Conservation (phyloP, 495 filamentous ascomycete species). For the Lasiosphaeris hirsuta region DNA sequence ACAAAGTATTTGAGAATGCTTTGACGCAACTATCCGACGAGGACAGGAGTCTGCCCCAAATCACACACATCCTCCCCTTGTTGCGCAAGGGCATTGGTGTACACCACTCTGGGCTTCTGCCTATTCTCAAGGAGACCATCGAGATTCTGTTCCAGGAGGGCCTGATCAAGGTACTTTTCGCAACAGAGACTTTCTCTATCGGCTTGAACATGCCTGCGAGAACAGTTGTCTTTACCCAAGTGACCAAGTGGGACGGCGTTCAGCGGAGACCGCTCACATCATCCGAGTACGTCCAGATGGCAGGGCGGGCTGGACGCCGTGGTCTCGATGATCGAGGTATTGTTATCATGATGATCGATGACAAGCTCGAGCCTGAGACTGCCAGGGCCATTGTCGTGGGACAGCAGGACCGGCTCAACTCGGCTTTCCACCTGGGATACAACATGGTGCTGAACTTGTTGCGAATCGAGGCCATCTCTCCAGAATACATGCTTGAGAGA, state of each 20-base stretch:
- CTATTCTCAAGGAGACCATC: constrained; percentile 97
- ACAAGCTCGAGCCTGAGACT: constrained; percentile 90
- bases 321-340: constrained; percentile 97
- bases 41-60: constrained; percentile 82
- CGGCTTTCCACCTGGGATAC: constrained; percentile 96
- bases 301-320: constrained; percentile 89
- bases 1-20: constrained; percentile 88
- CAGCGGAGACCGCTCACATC: constrained; percentile 80
- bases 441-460: constrained; percentile 98
- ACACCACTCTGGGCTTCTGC: constrained; percentile 92
- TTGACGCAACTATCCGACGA: constrained; percentile 87
- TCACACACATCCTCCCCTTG: constrained; percentile 84
- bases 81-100: constrained; percentile 90
- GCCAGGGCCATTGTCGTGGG: constrained; percentile 94
- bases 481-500: constrained; percentile 92
- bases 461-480: constrained; percentile 92
- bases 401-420: constrained; percentile 94
- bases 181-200: constrained; percentile 98
- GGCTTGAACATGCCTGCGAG: constrained; percentile 99
- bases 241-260: constrained; percentile 91
- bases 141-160: constrained; percentile 98
- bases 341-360: constrained; percentile 98
- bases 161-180: constrained; percentile 95
- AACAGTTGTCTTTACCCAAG: constrained; percentile 95
- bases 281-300: constrained; percentile 98